A percentile compares a stretch with the other conserved stretches of the same genome.
Evolutionary conservation across 2,329 filamentous ascomycete genomes (phyloP).

Genomic region (Mycosphaerella sp.): DNA sequence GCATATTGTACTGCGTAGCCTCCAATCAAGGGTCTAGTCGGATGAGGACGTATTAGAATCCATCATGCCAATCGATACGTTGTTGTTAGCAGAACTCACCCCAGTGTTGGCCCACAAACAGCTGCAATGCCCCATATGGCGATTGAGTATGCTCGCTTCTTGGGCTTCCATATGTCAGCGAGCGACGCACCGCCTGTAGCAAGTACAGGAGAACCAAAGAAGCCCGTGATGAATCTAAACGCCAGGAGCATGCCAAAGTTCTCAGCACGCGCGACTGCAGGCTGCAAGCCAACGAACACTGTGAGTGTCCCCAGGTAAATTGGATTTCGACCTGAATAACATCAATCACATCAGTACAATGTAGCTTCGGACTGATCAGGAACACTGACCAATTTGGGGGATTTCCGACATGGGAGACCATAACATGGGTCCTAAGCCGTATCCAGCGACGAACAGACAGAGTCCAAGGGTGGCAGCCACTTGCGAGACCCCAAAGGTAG

Average conservation of each 20-base stretch:
- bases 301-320: slow-evolving; percentile 46
- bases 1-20: slow-evolving; percentile 38
- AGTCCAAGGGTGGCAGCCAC: slow-evolving; percentile 46
- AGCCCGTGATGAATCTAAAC: slow-evolving; percentile 49
- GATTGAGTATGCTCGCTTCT: slow-evolving; percentile 37
- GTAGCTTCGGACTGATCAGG: too few relatives aligned
- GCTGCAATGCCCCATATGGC: slow-evolving; percentile 38
- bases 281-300: slow-evolving; percentile 47
- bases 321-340: slow-evolving; percentile 34
- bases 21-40: slow-evolving; percentile 33
- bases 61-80: too few relatives aligned
- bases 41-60: too few relatives aligned
- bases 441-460: slow-evolving; percentile 47
- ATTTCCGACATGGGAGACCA: slow-evolving; percentile 47
- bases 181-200: slow-evolving; percentile 44
- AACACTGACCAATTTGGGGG: slow-evolving; percentile 39
- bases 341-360: too few relatives aligned
- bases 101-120: slow-evolving; percentile 36
- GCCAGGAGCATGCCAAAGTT: slow-evolving; percentile 50
- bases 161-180: slow-evolving; percentile 39
- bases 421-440: slow-evolving; percentile 46
- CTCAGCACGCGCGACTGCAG: slow-evolving; percentile 43
- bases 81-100: neutral
- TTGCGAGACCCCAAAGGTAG: slow-evolving; percentile 42
- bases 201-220: slow-evolving; percentile 44